Conservation (phyloP, 2,329 filamentous ascomycete species). For the Lachnellula willkommii region DNA sequence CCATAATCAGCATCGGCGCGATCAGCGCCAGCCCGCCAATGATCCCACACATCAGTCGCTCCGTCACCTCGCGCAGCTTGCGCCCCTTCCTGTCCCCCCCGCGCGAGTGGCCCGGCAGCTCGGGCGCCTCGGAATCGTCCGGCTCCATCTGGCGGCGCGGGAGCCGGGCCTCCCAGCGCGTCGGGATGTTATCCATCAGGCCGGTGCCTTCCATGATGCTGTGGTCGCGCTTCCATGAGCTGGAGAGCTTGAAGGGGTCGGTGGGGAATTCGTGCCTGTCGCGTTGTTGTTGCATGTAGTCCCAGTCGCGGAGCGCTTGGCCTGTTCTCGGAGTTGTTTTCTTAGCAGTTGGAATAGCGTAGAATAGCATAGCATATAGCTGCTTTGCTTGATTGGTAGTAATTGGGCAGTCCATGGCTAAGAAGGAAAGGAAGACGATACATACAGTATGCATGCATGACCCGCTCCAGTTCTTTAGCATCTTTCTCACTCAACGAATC, state of each 20-base stretch:
- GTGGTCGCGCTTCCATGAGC: not conserved
- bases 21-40: not conserved
- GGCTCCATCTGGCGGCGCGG: not conserved
- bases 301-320: not conserved
- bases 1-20: not conserved
- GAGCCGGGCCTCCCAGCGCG: not conserved
- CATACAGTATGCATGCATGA: not conserved
- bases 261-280: not conserved
- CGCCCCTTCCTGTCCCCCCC: not conserved
- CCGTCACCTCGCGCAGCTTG: not conserved
- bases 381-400: too few species aligned
- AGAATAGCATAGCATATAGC: not conserved
- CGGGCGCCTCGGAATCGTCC: not conserved
- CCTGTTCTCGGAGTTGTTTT: not conserved
- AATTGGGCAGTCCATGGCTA: too few species aligned
- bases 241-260: not conserved
- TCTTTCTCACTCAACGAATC: not conserved
- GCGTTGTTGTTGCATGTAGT: not conserved
- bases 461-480: not conserved
- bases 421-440: not conserved
- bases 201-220: not conserved
- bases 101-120: not conserved
- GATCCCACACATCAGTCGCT: not conserved
- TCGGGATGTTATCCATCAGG: not conserved
- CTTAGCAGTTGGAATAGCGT: too few species aligned